Evolutionary conservation across 352 stramenopile species (phyloP).

Genomic region (Pythium rhizo-oryzae): DNA sequence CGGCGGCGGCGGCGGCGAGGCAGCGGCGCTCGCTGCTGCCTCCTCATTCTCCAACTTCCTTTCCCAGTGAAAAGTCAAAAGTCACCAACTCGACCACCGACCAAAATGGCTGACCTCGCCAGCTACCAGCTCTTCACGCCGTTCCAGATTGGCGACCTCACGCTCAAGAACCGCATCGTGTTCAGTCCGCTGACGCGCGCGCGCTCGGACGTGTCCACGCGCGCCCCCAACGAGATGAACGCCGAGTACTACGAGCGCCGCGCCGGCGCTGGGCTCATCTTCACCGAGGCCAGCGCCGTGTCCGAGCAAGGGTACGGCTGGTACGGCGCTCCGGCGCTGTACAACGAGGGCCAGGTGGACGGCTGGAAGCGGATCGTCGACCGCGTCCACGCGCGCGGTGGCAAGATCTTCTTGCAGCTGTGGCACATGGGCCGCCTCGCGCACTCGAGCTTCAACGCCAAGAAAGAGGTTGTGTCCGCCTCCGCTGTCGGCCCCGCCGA

Average conservation of each 20-base stretch:
- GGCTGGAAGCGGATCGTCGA: not conserved
- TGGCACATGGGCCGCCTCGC: not conserved
- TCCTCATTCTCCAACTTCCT: too few relatives aligned
- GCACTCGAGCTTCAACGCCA: not conserved
- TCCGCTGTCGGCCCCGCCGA: not conserved
- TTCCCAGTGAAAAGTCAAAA: too few relatives aligned
- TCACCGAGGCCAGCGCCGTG: not conserved
- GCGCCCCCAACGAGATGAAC: not conserved
- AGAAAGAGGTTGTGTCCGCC: not conserved
- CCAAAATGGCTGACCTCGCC: too few relatives aligned
- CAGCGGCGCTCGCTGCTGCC: too few relatives aligned
- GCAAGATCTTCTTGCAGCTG: not conserved
- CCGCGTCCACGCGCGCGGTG: not conserved
- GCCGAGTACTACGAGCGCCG: not conserved
- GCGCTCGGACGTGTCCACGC: not conserved
- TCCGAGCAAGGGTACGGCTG: not conserved
- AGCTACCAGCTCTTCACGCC: constrained; percentile 16
- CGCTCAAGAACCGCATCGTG: constrained; percentile 31
- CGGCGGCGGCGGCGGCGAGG: too few relatives aligned
- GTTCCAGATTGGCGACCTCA: constrained; percentile 4
- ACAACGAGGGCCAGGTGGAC: not conserved
- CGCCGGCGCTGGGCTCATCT: constrained; percentile 4
- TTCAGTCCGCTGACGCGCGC: not conserved
- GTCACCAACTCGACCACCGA: too few relatives aligned
- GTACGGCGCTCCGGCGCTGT: not conserved